phyloP scores from a whole-genome alignment of 148 eudicot species.

The Silene conica region DNA sequence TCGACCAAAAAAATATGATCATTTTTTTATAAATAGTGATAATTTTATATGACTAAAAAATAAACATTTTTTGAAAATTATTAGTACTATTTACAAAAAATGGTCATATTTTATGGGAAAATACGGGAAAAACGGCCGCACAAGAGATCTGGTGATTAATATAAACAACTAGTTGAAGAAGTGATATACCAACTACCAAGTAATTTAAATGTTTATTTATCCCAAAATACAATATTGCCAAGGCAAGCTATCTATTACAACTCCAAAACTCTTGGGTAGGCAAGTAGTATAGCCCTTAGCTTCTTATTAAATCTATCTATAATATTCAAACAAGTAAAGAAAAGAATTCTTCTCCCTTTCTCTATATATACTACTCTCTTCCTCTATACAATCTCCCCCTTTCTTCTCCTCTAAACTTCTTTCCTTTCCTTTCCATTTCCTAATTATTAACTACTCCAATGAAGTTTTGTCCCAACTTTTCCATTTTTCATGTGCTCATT shows the following conservation, averaged over 20 bases:
- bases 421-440: slow-evolving; percentile 5
- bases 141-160: too few relatives aligned
- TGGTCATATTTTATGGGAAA: too few relatives aligned
- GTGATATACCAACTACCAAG: neutral
- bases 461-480: slow-evolving; percentile 18
- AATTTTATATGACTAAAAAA: too few relatives aligned
- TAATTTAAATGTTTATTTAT: neutral
- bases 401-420: neutral
- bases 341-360: slow-evolving; percentile 16
- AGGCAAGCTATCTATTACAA: slow-evolving; percentile 24
- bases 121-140: too few relatives aligned
- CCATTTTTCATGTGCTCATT: neutral
- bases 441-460: slow-evolving; percentile 6
- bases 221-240: slow-evolving; percentile 13
- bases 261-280: slow-evolving; percentile 15
- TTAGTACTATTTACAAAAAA: too few relatives aligned
- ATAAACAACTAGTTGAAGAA: slow-evolving; percentile 5
- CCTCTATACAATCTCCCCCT: slow-evolving; percentile 2
- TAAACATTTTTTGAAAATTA: too few relatives aligned
- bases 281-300: neutral
- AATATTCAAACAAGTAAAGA: slow-evolving; percentile 28
- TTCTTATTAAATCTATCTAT: neutral
- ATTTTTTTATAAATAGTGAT: too few relatives aligned
- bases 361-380: slow-evolving; percentile 13
- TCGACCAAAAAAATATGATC: too few relatives aligned